Base-by-base conservation (phyloP, 331 rosid genomes). In the Acacia pycnantha region DNA sequence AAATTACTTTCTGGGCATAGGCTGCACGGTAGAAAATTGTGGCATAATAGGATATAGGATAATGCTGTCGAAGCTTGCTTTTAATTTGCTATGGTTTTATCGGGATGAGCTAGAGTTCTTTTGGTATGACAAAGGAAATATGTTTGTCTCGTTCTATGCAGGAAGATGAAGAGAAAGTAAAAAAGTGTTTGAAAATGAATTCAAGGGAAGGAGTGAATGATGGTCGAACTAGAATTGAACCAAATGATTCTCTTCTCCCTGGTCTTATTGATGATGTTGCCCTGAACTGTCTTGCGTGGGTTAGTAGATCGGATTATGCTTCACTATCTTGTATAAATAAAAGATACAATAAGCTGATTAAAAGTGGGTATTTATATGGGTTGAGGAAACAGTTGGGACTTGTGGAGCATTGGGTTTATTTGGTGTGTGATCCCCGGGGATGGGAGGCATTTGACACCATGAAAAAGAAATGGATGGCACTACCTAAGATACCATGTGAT, bases 401-500 rank as follows among this genome's bases (percentile, higher is more conserved):
- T 77, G 87, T 83, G 76, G 95, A 91, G 88, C 89, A 91, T 82
- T 93, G 93, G 94, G 94, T 91, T 78, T 93, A 91, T 87, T 84
- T 93, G 84, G 92, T 89, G 68, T 93, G 94, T 79, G 97, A 93
- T 86, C 89, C 90, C 47, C 82, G 89, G 73, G 95, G 90, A 56
- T 93, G 95, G 95, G 95, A 84, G 83, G 94, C 89, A 2, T 93
- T 87, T 81, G 94, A 93, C 78, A 83, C 89, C 14, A 73, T 40
- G 82, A 86, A 88, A 54, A 84, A 85, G 77, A 93, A 84, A 79
- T 93, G 97, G 97, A 91, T 91, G 87, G 21, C 88, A 16, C 82
- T 93, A 82, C 97, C 97, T 74, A 91, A 82, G 85, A 91, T 89
- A 70, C 97, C 97, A 40, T 93, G 97, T 82, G 97, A 93, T 53